These are phyloP conservation scores for Talaromyces proteolyticus DNA, from an alignment of 495 filamentous ascomycete species.

Conservation along the genomic window DNA sequence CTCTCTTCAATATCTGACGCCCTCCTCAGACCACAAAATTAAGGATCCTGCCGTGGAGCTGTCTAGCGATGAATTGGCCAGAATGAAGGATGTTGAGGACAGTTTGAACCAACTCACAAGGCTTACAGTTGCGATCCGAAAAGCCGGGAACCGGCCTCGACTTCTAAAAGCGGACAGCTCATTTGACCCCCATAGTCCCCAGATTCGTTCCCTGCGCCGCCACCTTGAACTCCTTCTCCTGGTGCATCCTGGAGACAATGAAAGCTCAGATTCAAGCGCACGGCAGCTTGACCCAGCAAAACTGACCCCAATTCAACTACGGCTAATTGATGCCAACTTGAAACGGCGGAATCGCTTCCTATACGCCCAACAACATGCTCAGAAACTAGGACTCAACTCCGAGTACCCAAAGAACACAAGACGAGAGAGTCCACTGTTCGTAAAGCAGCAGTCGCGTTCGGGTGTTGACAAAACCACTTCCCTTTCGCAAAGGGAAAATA, in stretches of 20 bases:
- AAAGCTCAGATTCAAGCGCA: not conserved
- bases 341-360: constrained; percentile 12
- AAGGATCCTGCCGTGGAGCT: not conserved
- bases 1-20: no score
- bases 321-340: constrained; percentile 10
- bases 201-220: not conserved
- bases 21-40: not conserved
- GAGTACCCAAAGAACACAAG: not conserved
- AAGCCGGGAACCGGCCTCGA: constrained; percentile 7
- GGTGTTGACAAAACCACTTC: not conserved
- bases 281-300: not conserved
- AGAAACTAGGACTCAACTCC: not conserved
- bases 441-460: not conserved
- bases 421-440: not conserved
- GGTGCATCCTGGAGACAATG: not conserved
- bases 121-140: constrained; percentile 10
- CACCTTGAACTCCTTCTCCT: not conserved
- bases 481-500: not conserved
- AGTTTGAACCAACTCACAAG: constrained; percentile 2
- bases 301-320: constrained; percentile 5
- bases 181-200: constrained; percentile 4
- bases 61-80: not conserved
- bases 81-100: not conserved
- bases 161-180: constrained; percentile 8
- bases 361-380: constrained; percentile 11